Evolutionary conservation across 2,329 filamentous ascomycete genomes (phyloP), one percentile per base, ranked within the genome.

Genomic region (Alternaria sp.): DNA sequence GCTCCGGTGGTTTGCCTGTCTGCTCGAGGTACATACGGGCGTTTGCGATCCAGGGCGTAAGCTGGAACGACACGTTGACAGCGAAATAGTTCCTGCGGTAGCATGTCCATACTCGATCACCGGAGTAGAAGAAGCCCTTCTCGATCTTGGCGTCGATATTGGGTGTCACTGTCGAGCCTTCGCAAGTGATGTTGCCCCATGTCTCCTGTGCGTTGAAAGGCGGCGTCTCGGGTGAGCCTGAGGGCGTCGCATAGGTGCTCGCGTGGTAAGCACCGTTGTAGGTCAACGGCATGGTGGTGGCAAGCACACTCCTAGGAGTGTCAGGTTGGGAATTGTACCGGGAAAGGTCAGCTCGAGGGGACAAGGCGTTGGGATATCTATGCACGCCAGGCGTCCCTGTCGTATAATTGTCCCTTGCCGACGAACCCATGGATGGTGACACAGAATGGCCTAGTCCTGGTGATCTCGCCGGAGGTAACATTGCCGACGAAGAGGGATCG

Each of bases 71-170:
- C 78, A 92, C 95, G 55, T 90, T 88, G 57, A 96, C 93, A 0
- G 92, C 90, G 77, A 97, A 96, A 80, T 97, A 97, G 78, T 97
- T 97, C 46, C 94, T 87, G 32, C 93, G 87, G 77, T 97, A 97
- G 81, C 93, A 97, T 0, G 93, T 97, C 93, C 93, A 97, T 71
- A 94, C 92, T 17, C 87, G 85, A 59, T 96, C 93, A 4, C 86
- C 87, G 36, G 83, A 83, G 53, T 89, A 83, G 77, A 97, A 97
- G 81, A 97, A 96, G 0, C 93, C 93, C 73, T 97, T 96, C 78
- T 96, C 92, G 63, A 97, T 93, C 72, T 89, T 90, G 36, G 92
- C 92, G 28, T 90, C 85, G 67, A 97, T 92, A 13, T 92, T 90
- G 19, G 91, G 86, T 67, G 89, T 90, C 68, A 96, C 85, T 1